phyloP scores from a whole-genome alignment of 768 basidiomycete genomes.

The Candolleomyces efflorescens region DNA sequence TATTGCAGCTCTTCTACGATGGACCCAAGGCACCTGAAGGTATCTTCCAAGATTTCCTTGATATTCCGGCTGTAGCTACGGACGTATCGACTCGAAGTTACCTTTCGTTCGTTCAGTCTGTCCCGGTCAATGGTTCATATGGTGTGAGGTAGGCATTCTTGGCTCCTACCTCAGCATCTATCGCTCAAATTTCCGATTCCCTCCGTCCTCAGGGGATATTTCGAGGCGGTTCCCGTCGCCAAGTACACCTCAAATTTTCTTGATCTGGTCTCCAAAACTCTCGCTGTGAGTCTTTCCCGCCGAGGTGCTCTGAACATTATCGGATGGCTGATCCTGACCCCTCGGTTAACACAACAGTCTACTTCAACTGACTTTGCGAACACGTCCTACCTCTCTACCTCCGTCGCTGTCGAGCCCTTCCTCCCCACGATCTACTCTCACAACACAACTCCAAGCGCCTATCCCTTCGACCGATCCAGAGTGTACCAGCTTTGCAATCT shows the following conservation, averaged over 20 bases:
- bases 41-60: slow-evolving; percentile 50
- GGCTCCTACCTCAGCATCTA: not conserved
- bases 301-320: not conserved
- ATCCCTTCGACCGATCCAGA: slow-evolving; percentile 36
- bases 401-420: slow-evolving; percentile 52
- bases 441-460: slow-evolving; percentile 36
- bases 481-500: slow-evolving; percentile 44
- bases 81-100: slow-evolving; percentile 39
- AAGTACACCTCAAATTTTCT: slow-evolving; percentile 32
- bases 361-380: slow-evolving; percentile 33
- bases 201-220: slow-evolving; percentile 19
- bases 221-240: slow-evolving; percentile 39
- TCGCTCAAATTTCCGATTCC: not conserved
- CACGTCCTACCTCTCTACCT: slow-evolving; percentile 28
- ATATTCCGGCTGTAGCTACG: slow-evolving; percentile 31
- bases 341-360: slow-evolving; percentile 29
- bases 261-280: slow-evolving; percentile 39
- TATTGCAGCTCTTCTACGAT: slow-evolving; percentile 53
- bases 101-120: slow-evolving; percentile 32
- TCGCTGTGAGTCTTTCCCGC: slow-evolving; percentile 18
- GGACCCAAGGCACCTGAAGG: slow-evolving; percentile 44
- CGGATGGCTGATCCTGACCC: not conserved
- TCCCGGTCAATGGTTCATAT: slow-evolving; percentile 31
- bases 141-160: slow-evolving; percentile 17
- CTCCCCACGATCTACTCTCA: slow-evolving; percentile 36